phyloP scores from a whole-genome alignment of 495 filamentous ascomycete genomes.

The Penicillium herquei region DNA sequence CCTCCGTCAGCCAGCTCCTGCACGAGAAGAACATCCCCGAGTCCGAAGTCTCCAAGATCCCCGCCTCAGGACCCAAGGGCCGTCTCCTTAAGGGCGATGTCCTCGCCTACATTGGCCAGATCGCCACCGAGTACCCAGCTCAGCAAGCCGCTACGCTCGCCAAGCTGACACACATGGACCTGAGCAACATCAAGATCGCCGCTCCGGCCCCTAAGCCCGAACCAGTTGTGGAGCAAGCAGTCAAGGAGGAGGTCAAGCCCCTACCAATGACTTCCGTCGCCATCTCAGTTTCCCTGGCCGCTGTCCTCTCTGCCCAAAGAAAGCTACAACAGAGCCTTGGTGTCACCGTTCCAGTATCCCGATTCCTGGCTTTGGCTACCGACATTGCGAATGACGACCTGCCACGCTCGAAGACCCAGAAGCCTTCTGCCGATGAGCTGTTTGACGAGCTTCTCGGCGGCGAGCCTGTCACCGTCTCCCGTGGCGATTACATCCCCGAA shows the following conservation, averaged over 20 bases:
- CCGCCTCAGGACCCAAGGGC: constrained; percentile 81
- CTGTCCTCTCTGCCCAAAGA: constrained; percentile 75
- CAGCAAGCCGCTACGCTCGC: constrained; percentile 65
- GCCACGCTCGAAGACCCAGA: constrained; percentile 58
- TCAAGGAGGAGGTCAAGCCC: constrained; percentile 35
- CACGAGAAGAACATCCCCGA: constrained; percentile 70
- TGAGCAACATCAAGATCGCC: constrained; percentile 90
- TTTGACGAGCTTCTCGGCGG: constrained; percentile 86
- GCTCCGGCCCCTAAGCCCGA: constrained; percentile 51
- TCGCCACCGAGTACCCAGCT: constrained; percentile 66
- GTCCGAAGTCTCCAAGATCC: constrained; percentile 74
- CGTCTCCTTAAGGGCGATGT: constrained; percentile 95
- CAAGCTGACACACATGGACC: constrained; percentile 79
- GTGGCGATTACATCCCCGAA: constrained; percentile 69
- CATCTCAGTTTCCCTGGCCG: constrained; percentile 71
- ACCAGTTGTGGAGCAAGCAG: constrained; percentile 35
- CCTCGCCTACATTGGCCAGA: constrained; percentile 79
- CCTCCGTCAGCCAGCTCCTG: constrained; percentile 80
- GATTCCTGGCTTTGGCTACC: constrained; percentile 79
- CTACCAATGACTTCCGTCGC: constrained; percentile 44
- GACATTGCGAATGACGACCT: constrained; percentile 84
- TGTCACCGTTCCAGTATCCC: constrained; percentile 77
- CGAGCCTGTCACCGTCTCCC: constrained; percentile 51
- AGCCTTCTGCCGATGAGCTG: constrained; percentile 73
- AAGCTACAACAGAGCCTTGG: constrained; percentile 72